Conservation (phyloP, 306 rosid species). For the Delonix regia region DNA sequence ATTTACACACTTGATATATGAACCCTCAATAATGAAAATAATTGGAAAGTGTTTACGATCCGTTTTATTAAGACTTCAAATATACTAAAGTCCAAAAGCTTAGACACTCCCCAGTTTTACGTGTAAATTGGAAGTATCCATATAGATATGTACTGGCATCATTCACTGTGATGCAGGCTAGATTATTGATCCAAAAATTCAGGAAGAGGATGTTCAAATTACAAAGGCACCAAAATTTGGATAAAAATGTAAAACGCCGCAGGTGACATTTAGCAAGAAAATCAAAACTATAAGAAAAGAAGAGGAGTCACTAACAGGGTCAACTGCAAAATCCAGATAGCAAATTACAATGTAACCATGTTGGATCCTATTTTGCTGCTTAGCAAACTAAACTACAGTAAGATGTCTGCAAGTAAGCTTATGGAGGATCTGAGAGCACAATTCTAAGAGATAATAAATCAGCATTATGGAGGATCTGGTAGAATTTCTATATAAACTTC, state of each 20-base stretch:
- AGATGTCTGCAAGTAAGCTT: background rate
- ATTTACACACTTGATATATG: slow-evolving; percentile 15
- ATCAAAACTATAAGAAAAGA: background rate
- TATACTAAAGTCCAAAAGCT: background rate
- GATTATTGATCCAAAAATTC: background rate
- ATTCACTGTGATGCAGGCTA: background rate
- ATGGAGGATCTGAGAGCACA: background rate
- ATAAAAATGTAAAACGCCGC: background rate
- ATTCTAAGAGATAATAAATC: background rate
- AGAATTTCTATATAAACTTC: too few relatives aligned
- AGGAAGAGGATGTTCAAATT: background rate
- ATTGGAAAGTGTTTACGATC: background rate
- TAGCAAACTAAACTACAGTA: background rate
- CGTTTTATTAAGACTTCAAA: slow-evolving; percentile 14
- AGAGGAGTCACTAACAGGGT: background rate
- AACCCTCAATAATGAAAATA: slow-evolving; percentile 11
- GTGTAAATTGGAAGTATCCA: background rate
- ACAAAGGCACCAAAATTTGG: background rate
- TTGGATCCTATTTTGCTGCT: background rate
- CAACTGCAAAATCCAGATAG: background rate
- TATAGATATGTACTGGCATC: background rate
- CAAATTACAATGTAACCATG: background rate
- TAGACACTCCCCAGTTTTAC: background rate
- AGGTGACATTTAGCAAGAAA: background rate
- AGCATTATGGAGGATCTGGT: too few relatives aligned